Evolutionary conservation across 768 basidiomycete genomes (phyloP).

Genomic region (Amanita phalloides): DNA sequence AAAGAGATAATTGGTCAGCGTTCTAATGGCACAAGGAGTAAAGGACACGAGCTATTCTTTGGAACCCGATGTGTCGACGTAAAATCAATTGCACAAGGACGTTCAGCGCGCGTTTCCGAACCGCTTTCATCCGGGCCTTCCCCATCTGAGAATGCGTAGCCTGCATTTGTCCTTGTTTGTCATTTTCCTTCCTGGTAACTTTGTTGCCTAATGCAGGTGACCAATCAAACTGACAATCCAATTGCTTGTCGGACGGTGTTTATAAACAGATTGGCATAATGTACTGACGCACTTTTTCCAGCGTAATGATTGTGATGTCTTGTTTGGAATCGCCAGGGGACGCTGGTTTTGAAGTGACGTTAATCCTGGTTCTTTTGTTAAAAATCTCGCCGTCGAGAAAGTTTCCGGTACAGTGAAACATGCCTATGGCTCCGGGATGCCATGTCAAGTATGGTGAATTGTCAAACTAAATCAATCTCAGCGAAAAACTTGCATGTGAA

Average conservation of each 20-base stretch:
- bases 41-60: not conserved
- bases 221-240: not conserved
- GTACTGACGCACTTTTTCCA: not conserved
- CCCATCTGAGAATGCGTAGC: not conserved
- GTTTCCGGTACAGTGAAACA: not conserved
- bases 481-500: not conserved
- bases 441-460: slow-evolving; percentile 2
- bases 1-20: not conserved
- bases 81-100: slow-evolving; percentile 2
- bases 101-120: not conserved
- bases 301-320: not conserved
- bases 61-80: slow-evolving; percentile 3
- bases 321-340: too few relatives aligned
- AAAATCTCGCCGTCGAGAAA: not conserved
- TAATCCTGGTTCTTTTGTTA: too few relatives aligned
- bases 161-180: slow-evolving; percentile 1
- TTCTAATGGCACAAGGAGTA: not conserved
- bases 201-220: not conserved
- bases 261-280: not conserved
- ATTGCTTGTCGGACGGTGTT: not conserved
- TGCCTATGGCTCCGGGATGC: not conserved
- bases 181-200: not conserved
- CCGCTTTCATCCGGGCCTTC: not conserved
- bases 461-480: slow-evolving; percentile 5
- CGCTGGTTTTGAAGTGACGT: too few relatives aligned